phyloP scores from a whole-genome alignment of 129 eudicot genomes.

The Helianthus tuberosus region DNA sequence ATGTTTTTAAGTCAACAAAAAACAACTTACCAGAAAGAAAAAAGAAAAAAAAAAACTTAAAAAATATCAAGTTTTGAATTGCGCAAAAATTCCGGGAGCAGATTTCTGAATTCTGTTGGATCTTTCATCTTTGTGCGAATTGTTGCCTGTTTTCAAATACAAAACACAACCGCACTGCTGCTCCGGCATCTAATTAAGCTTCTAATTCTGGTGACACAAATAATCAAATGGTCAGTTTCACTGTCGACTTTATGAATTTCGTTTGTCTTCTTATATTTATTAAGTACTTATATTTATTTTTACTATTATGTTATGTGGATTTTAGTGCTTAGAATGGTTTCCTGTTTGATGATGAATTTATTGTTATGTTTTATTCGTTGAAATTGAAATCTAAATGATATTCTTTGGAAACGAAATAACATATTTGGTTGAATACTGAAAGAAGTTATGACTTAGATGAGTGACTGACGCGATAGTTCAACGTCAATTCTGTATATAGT shows the following conservation, averaged over 20 bases:
- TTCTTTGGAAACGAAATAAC: too few relatives aligned
- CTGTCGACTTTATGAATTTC: background rate
- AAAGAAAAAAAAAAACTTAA: background rate
- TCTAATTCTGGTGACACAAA: background rate
- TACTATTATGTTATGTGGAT: background rate
- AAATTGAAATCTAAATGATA: too few relatives aligned
- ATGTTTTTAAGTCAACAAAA: background rate
- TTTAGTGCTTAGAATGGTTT: background rate
- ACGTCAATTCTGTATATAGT: background rate
- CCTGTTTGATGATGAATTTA: background rate
- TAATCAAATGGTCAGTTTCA: constrained; percentile 25
- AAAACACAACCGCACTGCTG: background rate
- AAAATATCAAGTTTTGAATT: constrained; percentile 1
- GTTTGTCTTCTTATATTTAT: background rate
- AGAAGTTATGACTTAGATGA: background rate
- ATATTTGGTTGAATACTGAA: too few relatives aligned
- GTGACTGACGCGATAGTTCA: background rate
- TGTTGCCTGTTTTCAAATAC: background rate
- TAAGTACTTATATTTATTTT: background rate
- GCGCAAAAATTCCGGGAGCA: background rate
- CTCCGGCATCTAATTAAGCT: background rate
- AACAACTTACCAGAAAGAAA: background rate
- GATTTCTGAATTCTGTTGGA: background rate
- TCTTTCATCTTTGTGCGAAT: background rate
- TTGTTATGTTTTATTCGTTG: background rate